These are phyloP conservation scores for Cladophialophora carrionii DNA, from an alignment of 2,329 filamentous ascomycete genomes.

Conservation along the genomic window DNA sequence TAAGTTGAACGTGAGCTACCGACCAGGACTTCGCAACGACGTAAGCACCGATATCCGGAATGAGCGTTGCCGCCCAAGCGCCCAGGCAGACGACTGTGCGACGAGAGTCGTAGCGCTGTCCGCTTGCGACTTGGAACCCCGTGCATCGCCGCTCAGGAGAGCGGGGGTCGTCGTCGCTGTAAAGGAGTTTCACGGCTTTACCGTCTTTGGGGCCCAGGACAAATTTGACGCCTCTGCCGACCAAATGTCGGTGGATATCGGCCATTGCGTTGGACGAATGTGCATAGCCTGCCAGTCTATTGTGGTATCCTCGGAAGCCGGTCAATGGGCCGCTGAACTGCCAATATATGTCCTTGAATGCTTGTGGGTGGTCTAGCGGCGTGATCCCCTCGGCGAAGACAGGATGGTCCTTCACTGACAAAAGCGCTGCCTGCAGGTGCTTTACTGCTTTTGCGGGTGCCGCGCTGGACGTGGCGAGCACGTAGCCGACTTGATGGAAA, in stretches of 20 bases:
- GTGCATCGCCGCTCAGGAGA: slow-evolving; percentile 44
- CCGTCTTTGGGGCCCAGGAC: slow-evolving; percentile 49
- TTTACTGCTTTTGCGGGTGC: slow-evolving; percentile 40
- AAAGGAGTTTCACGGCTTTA: slow-evolving; percentile 45
- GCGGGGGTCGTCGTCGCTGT: slow-evolving; percentile 48
- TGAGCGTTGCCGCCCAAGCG: slow-evolving; percentile 53
- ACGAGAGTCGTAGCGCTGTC: slow-evolving; percentile 34
- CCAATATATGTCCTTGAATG: slow-evolving; percentile 50
- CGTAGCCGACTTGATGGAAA: slow-evolving; percentile 52
- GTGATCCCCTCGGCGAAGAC: slow-evolving; percentile 42
- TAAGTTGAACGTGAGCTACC: slow-evolving; percentile 63
- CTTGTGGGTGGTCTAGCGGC: slow-evolving; percentile 48
- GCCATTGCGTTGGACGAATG: slow-evolving; percentile 56
- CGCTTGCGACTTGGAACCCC: slow-evolving; percentile 47
- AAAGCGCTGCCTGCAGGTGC: slow-evolving; percentile 41
- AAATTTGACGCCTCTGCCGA: slow-evolving; percentile 53
- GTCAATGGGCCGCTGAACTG: slow-evolving; percentile 55
- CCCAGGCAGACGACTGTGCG: slow-evolving; percentile 59
- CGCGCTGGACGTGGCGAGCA: slow-evolving; percentile 48
- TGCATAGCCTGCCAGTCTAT: slow-evolving; percentile 60
- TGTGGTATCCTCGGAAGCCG: slow-evolving; percentile 64
- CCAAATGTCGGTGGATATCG: slow-evolving; percentile 58
- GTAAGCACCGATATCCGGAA: slow-evolving; percentile 56
- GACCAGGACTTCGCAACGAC: slow-evolving; percentile 62
- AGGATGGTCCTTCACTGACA: slow-evolving; percentile 46